Evolutionary conservation across 2,329 filamentous ascomycete genomes (phyloP).

Genomic region (Cladobotryum mycophilum): DNA sequence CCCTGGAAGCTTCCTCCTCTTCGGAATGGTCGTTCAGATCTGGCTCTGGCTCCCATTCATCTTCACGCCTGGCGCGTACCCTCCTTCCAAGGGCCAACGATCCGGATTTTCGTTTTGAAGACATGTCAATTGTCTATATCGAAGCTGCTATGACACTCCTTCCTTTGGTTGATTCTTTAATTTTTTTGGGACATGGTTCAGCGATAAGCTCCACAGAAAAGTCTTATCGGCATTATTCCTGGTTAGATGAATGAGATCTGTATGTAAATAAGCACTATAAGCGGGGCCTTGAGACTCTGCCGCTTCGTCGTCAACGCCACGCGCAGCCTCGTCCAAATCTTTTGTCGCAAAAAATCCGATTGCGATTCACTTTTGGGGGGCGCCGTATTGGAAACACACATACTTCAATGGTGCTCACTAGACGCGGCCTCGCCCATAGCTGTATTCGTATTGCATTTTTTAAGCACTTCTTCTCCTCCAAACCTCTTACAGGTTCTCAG

Average conservation of each 20-base stretch:
- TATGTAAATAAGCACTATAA: constrained; percentile 8
- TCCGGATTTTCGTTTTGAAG: constrained; percentile 34
- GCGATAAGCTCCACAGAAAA: neutral
- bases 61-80: constrained; percentile 39
- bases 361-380: no score
- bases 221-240: constrained; percentile 5
- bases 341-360: constrained; percentile 1
- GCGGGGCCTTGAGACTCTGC: neutral
- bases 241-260: neutral
- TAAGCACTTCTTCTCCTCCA: neutral
- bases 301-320: neutral
- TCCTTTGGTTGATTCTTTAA: neutral
- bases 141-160: no score
- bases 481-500: neutral
- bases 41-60: constrained; percentile 35
- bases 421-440: no score
- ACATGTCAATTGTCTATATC: constrained; percentile 21
- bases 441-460: no score
- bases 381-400: no score
- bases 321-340: neutral
- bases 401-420: no score
- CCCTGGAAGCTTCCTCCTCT: constrained; percentile 26
- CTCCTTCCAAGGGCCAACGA: constrained; percentile 33
- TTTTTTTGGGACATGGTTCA: neutral
- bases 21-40: constrained; percentile 25